Conservation (phyloP, 768 basidiomycete genomes). For the Epithele typhae region DNA sequence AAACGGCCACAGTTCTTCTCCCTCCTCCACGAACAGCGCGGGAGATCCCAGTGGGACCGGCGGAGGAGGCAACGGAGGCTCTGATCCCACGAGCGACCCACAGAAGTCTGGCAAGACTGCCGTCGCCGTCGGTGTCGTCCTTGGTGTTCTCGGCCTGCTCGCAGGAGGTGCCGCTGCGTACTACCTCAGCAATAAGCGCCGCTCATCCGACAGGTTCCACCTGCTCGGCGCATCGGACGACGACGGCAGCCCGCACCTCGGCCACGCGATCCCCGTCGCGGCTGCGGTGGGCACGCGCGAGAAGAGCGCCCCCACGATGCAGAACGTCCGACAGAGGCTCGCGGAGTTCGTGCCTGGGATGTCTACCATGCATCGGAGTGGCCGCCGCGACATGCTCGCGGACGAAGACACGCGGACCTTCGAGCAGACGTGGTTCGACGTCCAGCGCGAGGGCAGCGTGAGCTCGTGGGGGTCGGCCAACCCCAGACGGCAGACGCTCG, state of each 20-base stretch:
- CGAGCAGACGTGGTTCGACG: constrained; percentile 17
- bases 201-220: constrained; percentile 23
- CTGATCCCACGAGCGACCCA: constrained; percentile 15
- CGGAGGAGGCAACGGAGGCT: constrained; percentile 20
- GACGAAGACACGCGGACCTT: constrained; percentile 69
- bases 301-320: constrained; percentile 20
- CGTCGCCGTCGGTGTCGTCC: constrained; percentile 57
- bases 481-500: constrained; percentile 19
- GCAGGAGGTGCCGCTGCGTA: constrained; percentile 39
- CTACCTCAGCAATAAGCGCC: constrained; percentile 41
- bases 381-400: constrained; percentile 69
- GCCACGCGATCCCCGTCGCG: constrained; percentile 21
- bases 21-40: constrained; percentile 6
- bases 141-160: constrained; percentile 57
- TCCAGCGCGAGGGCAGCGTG: constrained; percentile 23
- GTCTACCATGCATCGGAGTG: constrained; percentile 9
- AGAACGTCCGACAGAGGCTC: constrained; percentile 21
- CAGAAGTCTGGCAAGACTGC: constrained; percentile 30
- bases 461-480: constrained; percentile 17
- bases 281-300: constrained; percentile 15
- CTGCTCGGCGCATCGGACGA: constrained; percentile 28
- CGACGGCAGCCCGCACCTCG: constrained; percentile 27
- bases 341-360: constrained; percentile 31
- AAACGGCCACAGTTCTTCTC: constrained; percentile 3
- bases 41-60: constrained; percentile 21